Conservation (phyloP, 2,329 filamentous ascomycete species). For the Didymella pomorum region DNA sequence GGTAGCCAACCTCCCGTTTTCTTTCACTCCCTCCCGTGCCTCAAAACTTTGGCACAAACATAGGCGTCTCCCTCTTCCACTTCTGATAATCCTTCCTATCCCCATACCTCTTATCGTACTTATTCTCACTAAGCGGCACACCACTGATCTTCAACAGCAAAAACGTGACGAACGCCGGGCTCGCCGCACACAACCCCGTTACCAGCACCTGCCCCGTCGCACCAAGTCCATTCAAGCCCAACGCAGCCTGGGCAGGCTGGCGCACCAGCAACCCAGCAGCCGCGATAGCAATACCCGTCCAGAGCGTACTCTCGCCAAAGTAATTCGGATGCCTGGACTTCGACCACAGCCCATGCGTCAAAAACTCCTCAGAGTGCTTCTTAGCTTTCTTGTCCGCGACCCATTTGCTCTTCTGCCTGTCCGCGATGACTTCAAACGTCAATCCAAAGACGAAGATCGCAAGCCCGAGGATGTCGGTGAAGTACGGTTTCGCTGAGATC, state of each 20-base stretch:
- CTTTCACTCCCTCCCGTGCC: neutral
- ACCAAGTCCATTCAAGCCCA: constrained; percentile 60
- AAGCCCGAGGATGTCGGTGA: constrained; percentile 66
- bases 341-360: constrained; percentile 69
- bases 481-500: constrained; percentile 50
- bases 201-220: constrained; percentile 55
- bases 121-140: constrained; percentile 71
- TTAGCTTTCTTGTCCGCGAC: constrained; percentile 67
- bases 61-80: constrained; percentile 73
- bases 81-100: constrained; percentile 70
- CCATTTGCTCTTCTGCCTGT: constrained; percentile 71
- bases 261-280: constrained; percentile 65
- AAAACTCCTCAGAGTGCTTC: constrained; percentile 71
- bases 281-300: constrained; percentile 70
- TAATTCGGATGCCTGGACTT: constrained; percentile 73
- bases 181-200: constrained; percentile 62
- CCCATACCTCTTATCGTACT: constrained; percentile 72
- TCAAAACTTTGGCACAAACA: constrained; percentile 67
- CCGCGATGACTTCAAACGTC: constrained; percentile 67
- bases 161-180: constrained; percentile 70
- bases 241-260: constrained; percentile 63
- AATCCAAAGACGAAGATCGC: constrained; percentile 67
- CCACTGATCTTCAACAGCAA: constrained; percentile 70
- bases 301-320: constrained; percentile 74
- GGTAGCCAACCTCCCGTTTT: no score